Conservation (phyloP, 2,329 filamentous ascomycete genomes). For the Apiospora kogelbergensis region DNA sequence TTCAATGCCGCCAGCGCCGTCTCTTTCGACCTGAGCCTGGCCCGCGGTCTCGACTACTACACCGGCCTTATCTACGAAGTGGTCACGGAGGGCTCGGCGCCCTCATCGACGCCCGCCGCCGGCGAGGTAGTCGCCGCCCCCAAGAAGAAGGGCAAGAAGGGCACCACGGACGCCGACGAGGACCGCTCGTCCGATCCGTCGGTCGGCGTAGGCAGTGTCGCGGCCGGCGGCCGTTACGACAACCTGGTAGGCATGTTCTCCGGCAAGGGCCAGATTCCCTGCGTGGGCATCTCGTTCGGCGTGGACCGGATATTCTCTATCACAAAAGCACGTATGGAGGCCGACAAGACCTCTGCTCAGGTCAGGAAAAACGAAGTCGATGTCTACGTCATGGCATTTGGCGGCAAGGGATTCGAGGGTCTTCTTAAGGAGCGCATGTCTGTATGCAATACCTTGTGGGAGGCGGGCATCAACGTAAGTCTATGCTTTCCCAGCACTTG, state of each 20-base stretch:
- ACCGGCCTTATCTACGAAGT: slow-evolving; percentile 75
- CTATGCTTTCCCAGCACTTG: neutral
- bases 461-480: slow-evolving; percentile 77
- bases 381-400: slow-evolving; percentile 93
- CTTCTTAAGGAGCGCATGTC: slow-evolving; percentile 82
- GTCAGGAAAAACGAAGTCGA: slow-evolving; percentile 76
- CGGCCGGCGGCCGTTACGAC: slow-evolving; percentile 75
- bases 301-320: slow-evolving; percentile 80
- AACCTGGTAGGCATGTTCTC: slow-evolving; percentile 78
- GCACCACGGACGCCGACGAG: slow-evolving; percentile 43
- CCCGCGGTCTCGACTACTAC: slow-evolving; percentile 75
- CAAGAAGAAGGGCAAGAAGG: slow-evolving; percentile 43
- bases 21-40: slow-evolving; percentile 73
- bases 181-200: slow-evolving; percentile 70
- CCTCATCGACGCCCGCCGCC: slow-evolving; percentile 34
- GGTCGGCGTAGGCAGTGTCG: slow-evolving; percentile 72
- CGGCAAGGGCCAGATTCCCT: slow-evolving; percentile 69
- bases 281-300: slow-evolving; percentile 77
- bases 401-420: slow-evolving; percentile 79
- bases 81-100: slow-evolving; percentile 68
- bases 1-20: slow-evolving; percentile 64
- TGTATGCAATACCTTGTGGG: slow-evolving; percentile 76
- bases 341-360: slow-evolving; percentile 35
- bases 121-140: slow-evolving; percentile 22
- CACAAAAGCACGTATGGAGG: slow-evolving; percentile 66